phyloP scores from a whole-genome alignment of 2,329 filamentous ascomycete genomes.

The Apiospora pterosperma region DNA sequence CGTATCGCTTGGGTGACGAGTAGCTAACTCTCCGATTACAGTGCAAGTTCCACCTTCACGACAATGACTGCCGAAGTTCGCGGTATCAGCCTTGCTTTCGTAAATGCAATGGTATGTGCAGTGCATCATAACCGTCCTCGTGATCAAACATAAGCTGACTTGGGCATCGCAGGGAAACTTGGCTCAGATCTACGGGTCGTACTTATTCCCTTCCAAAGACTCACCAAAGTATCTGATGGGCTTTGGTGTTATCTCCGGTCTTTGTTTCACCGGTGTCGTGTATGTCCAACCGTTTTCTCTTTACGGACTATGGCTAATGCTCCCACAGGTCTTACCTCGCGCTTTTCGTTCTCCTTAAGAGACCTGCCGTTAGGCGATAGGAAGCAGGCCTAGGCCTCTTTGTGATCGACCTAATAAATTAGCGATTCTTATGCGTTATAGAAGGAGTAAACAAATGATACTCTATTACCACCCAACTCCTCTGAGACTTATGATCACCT shows the following conservation, averaged over 20 bases:
- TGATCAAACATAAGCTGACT: neutral
- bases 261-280: conserved; percentile 19
- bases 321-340: neutral
- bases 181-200: conserved; percentile 50
- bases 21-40: neutral
- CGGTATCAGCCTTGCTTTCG: conserved; percentile 48
- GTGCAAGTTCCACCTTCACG: conserved; percentile 47
- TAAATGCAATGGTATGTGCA: conserved; percentile 39
- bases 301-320: neutral
- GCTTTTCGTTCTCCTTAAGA: neutral
- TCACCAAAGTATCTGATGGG: conserved; percentile 19
- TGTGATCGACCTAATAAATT: neutral
- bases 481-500: no score
- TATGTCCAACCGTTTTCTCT: neutral
- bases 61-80: conserved; percentile 45
- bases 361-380: neutral
- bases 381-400: neutral
- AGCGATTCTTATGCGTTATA: neutral
- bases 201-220: conserved; percentile 25
- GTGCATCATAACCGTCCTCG: neutral
- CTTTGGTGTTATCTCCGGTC: conserved; percentile 20
- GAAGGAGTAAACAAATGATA: no score
- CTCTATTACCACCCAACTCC: no score
- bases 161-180: conserved; percentile 37
- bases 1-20: neutral